These are phyloP conservation scores for Annulohypoxylon nitens DNA, from an alignment of 495 filamentous ascomycete species.

Conservation along the genomic window DNA sequence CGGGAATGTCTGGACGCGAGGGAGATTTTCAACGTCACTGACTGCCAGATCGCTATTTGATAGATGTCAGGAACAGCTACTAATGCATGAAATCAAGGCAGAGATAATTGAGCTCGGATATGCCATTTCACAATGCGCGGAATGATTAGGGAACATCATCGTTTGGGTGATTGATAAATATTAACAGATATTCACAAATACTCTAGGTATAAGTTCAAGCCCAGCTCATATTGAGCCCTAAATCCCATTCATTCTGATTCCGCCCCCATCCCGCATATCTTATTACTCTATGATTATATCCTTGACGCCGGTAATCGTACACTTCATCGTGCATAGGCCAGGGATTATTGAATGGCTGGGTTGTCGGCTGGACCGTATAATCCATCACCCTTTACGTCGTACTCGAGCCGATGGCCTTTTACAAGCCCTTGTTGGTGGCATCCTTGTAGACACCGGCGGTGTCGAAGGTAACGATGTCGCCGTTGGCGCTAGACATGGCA, in stretches of 20 bases:
- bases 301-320: slow-evolving; percentile 34
- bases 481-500: slow-evolving; percentile 57
- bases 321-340: slow-evolving; percentile 11
- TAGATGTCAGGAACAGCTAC: neutral
- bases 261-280: slow-evolving; percentile 26
- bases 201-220: slow-evolving; percentile 49
- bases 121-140: neutral
- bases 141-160: neutral
- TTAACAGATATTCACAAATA: slow-evolving; percentile 49
- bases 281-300: slow-evolving; percentile 31
- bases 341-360: slow-evolving; percentile 29
- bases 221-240: slow-evolving; percentile 44
- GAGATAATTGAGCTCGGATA: neutral
- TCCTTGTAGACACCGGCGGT: slow-evolving; percentile 54
- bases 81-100: neutral
- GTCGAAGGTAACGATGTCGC: slow-evolving; percentile 59
- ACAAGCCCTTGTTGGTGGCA: slow-evolving; percentile 44
- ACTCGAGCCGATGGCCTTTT: slow-evolving; percentile 28
- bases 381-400: slow-evolving; percentile 3
- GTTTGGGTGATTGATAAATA: slow-evolving; percentile 36
- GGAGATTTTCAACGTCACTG: neutral
- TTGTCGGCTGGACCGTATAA: slow-evolving; percentile 25
- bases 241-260: slow-evolving; percentile 11
- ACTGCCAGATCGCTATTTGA: neutral
- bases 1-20: neutral